phyloP scores from a whole-genome alignment of 1,139 yeast genomes.

The Candida buenavistaensis region DNA sequence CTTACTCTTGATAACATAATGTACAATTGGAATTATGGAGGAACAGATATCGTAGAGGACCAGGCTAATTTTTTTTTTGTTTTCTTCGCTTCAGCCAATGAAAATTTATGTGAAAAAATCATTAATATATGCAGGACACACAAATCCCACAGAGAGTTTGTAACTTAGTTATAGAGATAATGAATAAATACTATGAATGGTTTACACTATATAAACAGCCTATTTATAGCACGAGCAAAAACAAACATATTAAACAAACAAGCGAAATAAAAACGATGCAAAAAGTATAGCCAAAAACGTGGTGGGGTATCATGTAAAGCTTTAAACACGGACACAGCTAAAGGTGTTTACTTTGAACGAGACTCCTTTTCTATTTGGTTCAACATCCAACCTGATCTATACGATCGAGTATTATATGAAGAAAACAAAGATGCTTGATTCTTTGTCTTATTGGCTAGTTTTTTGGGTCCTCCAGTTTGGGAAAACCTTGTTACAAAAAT shows the following conservation, averaged over 20 bases:
- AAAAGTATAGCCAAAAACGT: too few species aligned
- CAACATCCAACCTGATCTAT: constrained; percentile 7
- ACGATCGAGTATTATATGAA: constrained; percentile 4
- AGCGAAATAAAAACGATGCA: too few species aligned
- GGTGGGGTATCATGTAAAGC: too few species aligned
- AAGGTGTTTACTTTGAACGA: background rate
- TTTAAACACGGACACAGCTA: too few species aligned
- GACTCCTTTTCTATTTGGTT: constrained; percentile 3
- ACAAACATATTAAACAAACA: too few species aligned
- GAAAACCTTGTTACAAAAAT: constrained; percentile 22
- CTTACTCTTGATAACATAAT: constrained; percentile 13
- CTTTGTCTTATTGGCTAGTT: constrained; percentile 12
- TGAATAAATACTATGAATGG: too few species aligned
- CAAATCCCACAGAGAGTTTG: too few species aligned
- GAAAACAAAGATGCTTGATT: constrained; percentile 7
- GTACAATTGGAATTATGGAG: too few species aligned
- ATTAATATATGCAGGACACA: background rate
- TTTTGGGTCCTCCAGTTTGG: constrained; percentile 13
- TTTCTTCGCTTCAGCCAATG: constrained; percentile 4
- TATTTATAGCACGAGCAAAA: too few species aligned
- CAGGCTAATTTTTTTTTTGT: background rate
- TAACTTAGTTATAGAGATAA: too few species aligned
- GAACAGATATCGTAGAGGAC: too few species aligned
- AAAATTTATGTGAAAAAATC: constrained; percentile 5
- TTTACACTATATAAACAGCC: background rate